Evolutionary conservation across 352 stramenopile genomes (phyloP), one percentile per base, ranked within the genome.

Genomic region (Pythium insidiosum): DNA sequence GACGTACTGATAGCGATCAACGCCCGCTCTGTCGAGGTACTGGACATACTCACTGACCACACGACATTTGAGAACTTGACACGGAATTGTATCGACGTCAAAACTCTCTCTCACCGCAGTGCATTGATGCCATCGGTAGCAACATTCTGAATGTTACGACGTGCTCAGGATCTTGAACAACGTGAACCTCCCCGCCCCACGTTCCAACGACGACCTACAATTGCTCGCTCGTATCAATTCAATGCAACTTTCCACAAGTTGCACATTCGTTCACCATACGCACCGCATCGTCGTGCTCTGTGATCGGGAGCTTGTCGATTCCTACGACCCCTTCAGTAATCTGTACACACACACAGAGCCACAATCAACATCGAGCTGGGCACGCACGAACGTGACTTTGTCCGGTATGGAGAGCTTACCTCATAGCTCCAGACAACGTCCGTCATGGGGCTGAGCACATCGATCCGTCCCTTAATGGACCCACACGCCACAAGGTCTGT

Each of bases 71-170:
- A n/a, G n/a, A n/a, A n/a, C n/a, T n/a, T n/a, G n/a, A n/a, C n/a
- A n/a, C n/a, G n/a, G n/a, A n/a, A n/a, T n/a, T n/a, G n/a, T n/a
- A n/a, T n/a, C n/a, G n/a, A n/a, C n/a, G n/a, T n/a, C n/a, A n/a
- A n/a, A n/a, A n/a, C n/a, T n/a, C n/a, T n/a, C n/a, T n/a, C 61
- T 25, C 71, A 88, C 78, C 64, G 42, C 68, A 84, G 45, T 88
- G 83, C 62, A 88, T 83, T 6, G 54, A 73, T 6, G 63, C 63
- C 4, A 58, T 62, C 6, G 78, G 74, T 22, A 84, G 55, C 7
- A 85, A 40, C 50, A 79, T 84, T 20, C 74, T 73, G 30, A 90
- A 90, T 18, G 59, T 64, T 13, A 82, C 63, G 11, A 82, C 49
- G 23, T 53, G 46, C 23, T 58, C 36, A 16, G 70, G 53, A 39